phyloP scores from a whole-genome alignment of 306 rosid species.

The Pyrus betulifolia region DNA sequence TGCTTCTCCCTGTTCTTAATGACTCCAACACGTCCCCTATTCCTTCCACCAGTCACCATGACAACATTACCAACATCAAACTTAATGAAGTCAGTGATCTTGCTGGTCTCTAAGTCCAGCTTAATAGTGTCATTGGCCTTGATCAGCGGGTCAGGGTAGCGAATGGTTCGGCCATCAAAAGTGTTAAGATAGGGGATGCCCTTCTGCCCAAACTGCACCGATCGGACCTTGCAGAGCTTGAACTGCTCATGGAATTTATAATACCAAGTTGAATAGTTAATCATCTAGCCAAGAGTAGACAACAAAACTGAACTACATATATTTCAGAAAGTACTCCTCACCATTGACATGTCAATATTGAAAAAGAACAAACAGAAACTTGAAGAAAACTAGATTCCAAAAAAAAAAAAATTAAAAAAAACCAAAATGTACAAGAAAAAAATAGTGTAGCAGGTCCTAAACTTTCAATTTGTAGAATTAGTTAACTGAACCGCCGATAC shows the following conservation, averaged over 20 bases:
- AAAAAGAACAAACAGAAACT: no score
- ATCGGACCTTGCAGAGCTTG: slow-evolving; percentile 85
- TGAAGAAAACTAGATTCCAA: no score
- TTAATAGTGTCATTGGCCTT: slow-evolving; percentile 79
- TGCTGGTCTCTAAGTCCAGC: slow-evolving; percentile 64
- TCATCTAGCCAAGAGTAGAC: background rate
- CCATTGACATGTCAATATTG: background rate
- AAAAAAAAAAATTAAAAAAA: background rate
- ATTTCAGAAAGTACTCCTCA: background rate
- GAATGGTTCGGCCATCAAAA: slow-evolving; percentile 80
- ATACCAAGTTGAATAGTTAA: background rate
- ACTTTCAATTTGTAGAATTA: background rate
- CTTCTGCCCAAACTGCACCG: slow-evolving; percentile 77
- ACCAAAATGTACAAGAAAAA: background rate
- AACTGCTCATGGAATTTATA: slow-evolving; percentile 37
- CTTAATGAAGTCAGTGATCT: slow-evolving; percentile 70
- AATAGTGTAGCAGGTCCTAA: background rate
- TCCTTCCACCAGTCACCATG: slow-evolving; percentile 84
- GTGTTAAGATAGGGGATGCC: slow-evolving; percentile 76
- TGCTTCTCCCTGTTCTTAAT: slow-evolving; percentile 80
- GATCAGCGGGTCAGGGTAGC: slow-evolving; percentile 80
- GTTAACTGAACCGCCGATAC: background rate
- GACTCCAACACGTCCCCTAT: slow-evolving; percentile 83
- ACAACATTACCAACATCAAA: slow-evolving; percentile 81
- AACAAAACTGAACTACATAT: background rate